Percentiles rank a stretch among this genome's conserved stretches.
These are phyloP conservation scores for Candida vaughaniae DNA, from an alignment of 805 yeast species.

Conservation along the genomic window DNA sequence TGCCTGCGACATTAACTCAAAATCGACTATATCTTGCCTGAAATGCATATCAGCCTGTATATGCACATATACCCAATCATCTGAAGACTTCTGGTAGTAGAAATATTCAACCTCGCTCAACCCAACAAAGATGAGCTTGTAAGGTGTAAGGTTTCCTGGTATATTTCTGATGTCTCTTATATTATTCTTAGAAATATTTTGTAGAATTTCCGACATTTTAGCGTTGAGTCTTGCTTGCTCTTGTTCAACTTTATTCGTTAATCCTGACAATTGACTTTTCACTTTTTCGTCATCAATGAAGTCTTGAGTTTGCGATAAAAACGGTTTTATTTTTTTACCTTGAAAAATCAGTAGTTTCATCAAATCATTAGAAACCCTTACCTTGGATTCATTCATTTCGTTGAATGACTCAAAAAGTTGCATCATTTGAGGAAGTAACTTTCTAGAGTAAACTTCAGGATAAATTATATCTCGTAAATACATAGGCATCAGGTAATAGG, in stretches of 20 bases:
- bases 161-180: slow-evolving; percentile 7
- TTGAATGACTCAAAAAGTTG: slow-evolving; percentile 20
- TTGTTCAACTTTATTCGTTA: slow-evolving; percentile 19
- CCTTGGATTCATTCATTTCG: slow-evolving; percentile 17
- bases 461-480: slow-evolving; percentile 29
- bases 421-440: slow-evolving; percentile 18
- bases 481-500: slow-evolving; percentile 18
- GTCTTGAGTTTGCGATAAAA: slow-evolving; percentile 23
- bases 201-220: slow-evolving; percentile 13
- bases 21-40: slow-evolving; percentile 7
- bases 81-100: slow-evolving; percentile 17
- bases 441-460: slow-evolving; percentile 33
- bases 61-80: slow-evolving; percentile 10
- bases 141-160: slow-evolving; percentile 11
- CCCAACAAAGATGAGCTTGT: slow-evolving; percentile 29
- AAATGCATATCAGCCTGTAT: slow-evolving; percentile 4
- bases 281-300: slow-evolving; percentile 15
- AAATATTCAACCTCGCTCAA: slow-evolving; percentile 30
- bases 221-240: slow-evolving; percentile 17
- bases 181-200: slow-evolving; percentile 15
- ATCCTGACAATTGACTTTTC: slow-evolving; percentile 14
- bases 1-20: slow-evolving; percentile 3
- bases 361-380: slow-evolving; percentile 21
- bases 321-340: slow-evolving; percentile 33
- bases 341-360: slow-evolving; percentile 37